Evolutionary conservation across 805 yeast species (phyloP).

Genomic region (Cyberlindnera mississippiensis): DNA sequence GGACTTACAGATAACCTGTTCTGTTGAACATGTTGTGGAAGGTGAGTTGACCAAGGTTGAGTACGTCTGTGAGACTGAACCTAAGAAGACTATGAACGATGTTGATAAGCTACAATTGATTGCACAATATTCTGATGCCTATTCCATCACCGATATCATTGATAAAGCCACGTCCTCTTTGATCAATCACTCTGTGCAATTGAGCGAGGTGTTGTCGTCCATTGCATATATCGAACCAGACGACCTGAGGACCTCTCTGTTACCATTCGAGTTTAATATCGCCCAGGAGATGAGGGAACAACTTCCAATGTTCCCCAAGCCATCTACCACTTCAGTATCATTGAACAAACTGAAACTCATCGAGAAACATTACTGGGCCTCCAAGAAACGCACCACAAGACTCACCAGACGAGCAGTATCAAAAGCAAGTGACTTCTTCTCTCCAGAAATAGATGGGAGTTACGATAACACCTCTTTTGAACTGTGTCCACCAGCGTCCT

Average conservation of each 20-base stretch:
- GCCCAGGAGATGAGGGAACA: conserved; percentile 18
- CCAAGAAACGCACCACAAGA: no score
- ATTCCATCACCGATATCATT: conserved; percentile 16
- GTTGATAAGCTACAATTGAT: conserved; percentile 1
- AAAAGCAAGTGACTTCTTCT: no score
- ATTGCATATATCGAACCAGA: conserved; percentile 33
- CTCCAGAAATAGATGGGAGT: no score
- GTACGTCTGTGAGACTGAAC: neutral
- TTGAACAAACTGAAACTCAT: conserved; percentile 3
- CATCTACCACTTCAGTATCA: neutral
- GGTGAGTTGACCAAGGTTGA: conserved; percentile 3
- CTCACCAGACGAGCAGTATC: no score
- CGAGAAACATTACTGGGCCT: no score
- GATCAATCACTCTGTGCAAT: conserved; percentile 12
- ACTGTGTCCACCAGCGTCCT: no score
- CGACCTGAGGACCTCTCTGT: conserved; percentile 27
- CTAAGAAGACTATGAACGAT: neutral
- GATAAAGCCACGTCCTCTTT: conserved; percentile 11
- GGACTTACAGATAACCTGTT: conserved; percentile 41
- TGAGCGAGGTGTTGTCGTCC: conserved; percentile 35
- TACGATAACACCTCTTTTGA: no score
- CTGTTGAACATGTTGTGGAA: neutral
- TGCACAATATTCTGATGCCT: conserved; percentile 2
- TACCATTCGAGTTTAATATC: conserved; percentile 39
- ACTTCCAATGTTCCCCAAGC: conserved; percentile 10